Base-by-base conservation (phyloP, 345 rosid genomes). In the Eucalyptus fibrosa region DNA sequence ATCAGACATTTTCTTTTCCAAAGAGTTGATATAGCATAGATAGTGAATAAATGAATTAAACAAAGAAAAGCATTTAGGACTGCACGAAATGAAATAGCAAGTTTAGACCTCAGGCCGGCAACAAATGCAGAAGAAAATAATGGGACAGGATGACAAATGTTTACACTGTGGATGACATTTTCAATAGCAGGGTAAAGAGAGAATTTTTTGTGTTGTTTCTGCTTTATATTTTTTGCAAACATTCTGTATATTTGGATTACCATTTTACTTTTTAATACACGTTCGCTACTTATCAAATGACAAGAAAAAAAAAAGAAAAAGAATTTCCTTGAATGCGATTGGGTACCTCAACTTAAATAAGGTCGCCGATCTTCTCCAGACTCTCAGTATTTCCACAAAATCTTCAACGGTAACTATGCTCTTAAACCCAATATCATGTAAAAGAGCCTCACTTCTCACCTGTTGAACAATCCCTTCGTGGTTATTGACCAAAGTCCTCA, bases 281-380 rank as follows among this genome's bases (percentile, higher is more conserved):
- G 6, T 55, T 23, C 15, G 4, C 65, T 30, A 44, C 30, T 87
- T 47, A 15, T 56, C 50, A 26, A 87, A 60, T 14, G 49, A 44
- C 12, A 5, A 44, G n/a, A 18, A 21, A 23, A 7, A 56, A 37
- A 40, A 67, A 6, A 87, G 3, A 28, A 67, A 55, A 55, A 40
- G 5, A 50, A 50, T 62, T 60, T 67, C 13, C 7, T 88, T 44
- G 32, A 56, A 65, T 32, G n/a, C 18, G 86, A 37, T n/a, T 8
- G 21, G 62, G 86, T 96, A 97, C 99, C 99, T 97, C 90, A 96
- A 94, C 87, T 93, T 95, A 89, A 50, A 50, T 50, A 95, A 97
- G 86, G 86, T 88, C 88, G 91, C 91, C 26, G 93, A 94, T 50
- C 90, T 90, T 89, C 93, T 93, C 98, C 97, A 96, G 80, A 88